A percentile compares a stretch with the other conserved stretches of the same genome.
phyloP scores from a whole-genome alignment of 345 rosid species.

The Luvunga scandens region DNA sequence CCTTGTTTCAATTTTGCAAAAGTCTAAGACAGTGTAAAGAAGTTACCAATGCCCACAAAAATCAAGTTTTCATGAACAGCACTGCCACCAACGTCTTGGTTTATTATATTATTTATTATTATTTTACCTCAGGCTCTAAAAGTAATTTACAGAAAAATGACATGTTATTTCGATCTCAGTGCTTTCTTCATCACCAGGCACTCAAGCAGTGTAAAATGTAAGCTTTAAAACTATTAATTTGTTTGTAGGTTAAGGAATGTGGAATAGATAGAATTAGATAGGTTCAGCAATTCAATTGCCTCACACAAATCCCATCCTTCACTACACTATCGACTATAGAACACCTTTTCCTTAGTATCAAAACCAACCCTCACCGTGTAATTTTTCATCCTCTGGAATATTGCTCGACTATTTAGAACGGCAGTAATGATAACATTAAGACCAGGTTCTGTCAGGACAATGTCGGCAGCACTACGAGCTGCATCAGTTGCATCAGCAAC shows the following conservation, averaged over 20 bases:
- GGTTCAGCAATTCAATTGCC: no score
- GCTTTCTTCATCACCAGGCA: not conserved
- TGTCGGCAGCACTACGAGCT: constrained; percentile 69
- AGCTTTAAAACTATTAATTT: not conserved
- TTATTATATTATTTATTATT: no score
- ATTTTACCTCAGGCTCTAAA: not conserved
- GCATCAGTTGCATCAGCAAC: constrained; percentile 78
- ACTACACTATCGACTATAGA: not conserved
- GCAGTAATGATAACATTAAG: constrained; percentile 66
- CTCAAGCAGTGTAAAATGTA: not conserved
- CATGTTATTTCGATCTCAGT: not conserved
- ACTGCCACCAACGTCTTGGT: not conserved
- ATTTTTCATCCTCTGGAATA: constrained; percentile 68
- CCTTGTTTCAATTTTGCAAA: no score
- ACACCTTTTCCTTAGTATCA: no score
- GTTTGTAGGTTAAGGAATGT: no score
- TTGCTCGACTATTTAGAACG: constrained; percentile 57
- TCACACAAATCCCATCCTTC: not conserved
- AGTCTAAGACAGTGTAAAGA: not conserved
- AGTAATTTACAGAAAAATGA: not conserved
- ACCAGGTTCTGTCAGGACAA: constrained; percentile 66
- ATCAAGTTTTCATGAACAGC: not conserved
- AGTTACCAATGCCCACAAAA: not conserved
- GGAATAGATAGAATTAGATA: no score
- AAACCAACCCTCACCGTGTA: constrained; percentile 42